Conservation (phyloP, 176 grass and related monocot species). For the Oryza longistaminata region DNA sequence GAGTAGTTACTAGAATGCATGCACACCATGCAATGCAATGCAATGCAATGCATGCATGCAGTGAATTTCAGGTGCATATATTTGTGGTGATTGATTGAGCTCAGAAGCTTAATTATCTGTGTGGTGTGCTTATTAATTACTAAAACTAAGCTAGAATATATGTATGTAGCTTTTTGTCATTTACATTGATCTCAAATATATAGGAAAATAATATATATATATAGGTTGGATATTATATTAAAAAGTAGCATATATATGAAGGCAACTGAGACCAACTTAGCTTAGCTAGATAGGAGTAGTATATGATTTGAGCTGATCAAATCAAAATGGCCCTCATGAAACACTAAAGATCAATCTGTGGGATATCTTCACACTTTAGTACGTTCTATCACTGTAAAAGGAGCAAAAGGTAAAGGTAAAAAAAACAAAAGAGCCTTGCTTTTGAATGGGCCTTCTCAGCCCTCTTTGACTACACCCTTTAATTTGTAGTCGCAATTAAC, state of each 20-base stretch:
- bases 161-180: background rate
- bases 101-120: too few relatives aligned
- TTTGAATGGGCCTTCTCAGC: conserved; percentile 50
- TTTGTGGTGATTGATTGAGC: too few relatives aligned
- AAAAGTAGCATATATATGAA: background rate
- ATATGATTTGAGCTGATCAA: conserved; percentile 19
- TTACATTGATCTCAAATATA: too few relatives aligned
- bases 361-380: conserved; percentile 38
- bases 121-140: too few relatives aligned
- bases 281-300: background rate
- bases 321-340: conserved; percentile 32
- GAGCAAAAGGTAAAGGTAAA: conserved; percentile 48
- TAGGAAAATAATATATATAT: background rate
- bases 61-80: too few relatives aligned
- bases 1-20: too few relatives aligned
- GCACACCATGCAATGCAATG: too few relatives aligned
- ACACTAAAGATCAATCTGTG: conserved; percentile 41
- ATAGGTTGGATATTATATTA: background rate
- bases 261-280: background rate
- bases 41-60: too few relatives aligned
- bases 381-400: conserved; percentile 61
- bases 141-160: too few relatives aligned
- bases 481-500: conserved; percentile 15
- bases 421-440: conserved; percentile 49
- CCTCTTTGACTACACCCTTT: conserved; percentile 46